Evolutionary conservation across 345 rosid species (phyloP), one percentile per base, ranked within the genome.

Genomic region (Citrus unshiu): DNA sequence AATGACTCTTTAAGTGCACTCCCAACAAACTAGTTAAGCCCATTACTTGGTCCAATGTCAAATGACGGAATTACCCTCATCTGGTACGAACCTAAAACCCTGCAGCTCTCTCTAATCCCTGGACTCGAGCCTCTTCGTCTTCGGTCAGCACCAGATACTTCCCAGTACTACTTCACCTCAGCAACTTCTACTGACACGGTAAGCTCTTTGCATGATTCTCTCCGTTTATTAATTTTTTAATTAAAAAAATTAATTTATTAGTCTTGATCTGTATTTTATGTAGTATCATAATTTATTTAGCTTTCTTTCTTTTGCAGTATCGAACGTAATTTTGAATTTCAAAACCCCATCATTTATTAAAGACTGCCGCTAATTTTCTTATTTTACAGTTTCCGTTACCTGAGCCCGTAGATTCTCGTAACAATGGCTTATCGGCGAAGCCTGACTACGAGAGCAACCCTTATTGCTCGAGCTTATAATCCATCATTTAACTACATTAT

Each of bases 341-440:
- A 54, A 54, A 6, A 21, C 58, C 58, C 22, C 1, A 18, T 54
- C 7, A 54, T 54, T 54, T 54, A 19, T 54, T 54, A 54, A 18
- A 46, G 14, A 46, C 51, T 18, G 21, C 58, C 0, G 19, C 13
- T 8, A 4, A 60, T 57, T 40, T 61, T 9, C 6, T 27, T 63
- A 18, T 46, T 30, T 32, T 30, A 40, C 37, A n/a, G 0, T n/a
- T 19, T 34, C 19, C 59, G 49, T n/a, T 57, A 57, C 34, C 62
- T 14, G 63, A 46, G 22, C 19, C 29, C n/a, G 24, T 34, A 29
- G 39, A 30, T 10, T 54, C 40, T n/a, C 51, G 51, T 54, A 34
- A 6, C 76, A 67, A 89, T 85, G 92, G 86, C 90, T 59, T 81
- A 35, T 61, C 63, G 82, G 39, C 83, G 87, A 4, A 74, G 85